Evolutionary conservation across 192 early-diverging fungal genomes (phyloP), one percentile per base, ranked within the genome.

Genomic region (Endogone sp.): DNA sequence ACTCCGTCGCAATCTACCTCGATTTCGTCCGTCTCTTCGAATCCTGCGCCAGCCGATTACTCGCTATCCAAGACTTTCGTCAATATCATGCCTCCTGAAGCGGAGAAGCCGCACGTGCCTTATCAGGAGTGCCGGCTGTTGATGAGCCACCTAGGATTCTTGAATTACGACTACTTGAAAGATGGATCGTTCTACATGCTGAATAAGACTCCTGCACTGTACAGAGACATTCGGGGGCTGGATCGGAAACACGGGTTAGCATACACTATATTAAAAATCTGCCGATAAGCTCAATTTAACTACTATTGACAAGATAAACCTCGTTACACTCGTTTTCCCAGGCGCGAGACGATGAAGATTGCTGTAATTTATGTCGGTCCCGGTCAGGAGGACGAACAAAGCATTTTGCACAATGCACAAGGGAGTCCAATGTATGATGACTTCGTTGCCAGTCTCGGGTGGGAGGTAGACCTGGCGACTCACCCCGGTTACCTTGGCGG

Each of bases 401-500:
- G 85, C 66, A 95, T 99, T 24, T 77, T 99, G 31, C 84, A 84
- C 61, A 99, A 99, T 74, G 73, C 74, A 3, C 29, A 63, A 24
- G 90, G 87, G 2, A 97, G 95, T 63, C 27, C 64, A 10, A 83
- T 87, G 4, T 99, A 98, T 67, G 78, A 87, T 24, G 87, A 84
- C 24, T 99, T 99, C 84, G 92, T 99, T 2, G 67, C 79, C 1
- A 93, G 92, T 73, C 79, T 99, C 26, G 97, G 97, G 4, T 99
- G 97, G 97, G 86, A 94, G 73, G 85, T 98, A 13, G 89, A 97
- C 62, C 68, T 98, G 25, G 84, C 86, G 0, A 90, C 87, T 0
- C 96, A 98, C 75, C 71, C 79, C 3, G 96, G 96, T 2, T 99
- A 92, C 66, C 68, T 89, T 1, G 97, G 97, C 4, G 95, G 95